Evolutionary conservation across 345 rosid genomes (phyloP), one percentile per base, ranked within the genome.

Genomic region (Lumnitzera racemosa): DNA sequence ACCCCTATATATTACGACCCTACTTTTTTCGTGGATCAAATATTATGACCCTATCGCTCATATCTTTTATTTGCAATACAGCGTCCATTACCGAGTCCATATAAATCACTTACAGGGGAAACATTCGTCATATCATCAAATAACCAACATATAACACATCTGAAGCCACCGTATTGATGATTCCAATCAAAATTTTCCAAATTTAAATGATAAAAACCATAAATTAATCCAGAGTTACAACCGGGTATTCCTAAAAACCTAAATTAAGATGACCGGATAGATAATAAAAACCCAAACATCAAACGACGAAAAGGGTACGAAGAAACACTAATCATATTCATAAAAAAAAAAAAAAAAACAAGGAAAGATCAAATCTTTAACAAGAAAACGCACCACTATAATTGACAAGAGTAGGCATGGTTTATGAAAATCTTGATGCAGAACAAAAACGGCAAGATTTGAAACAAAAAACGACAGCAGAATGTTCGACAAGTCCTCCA

Each of bases 391-490:
- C 63, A 80, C 91, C 88, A 66, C 63, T 50, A 69, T 70, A 77
- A 71, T 85, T 85, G 57, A 85, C 81, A 56, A 85, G 81, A 70
- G 88, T 67, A 67, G 86, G 84, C 91, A 85, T 85, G 81, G 47
- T 64, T 70, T 79, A 69, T 64, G 53, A 63, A 65, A 67, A 20
- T 23, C 61, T 63, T 17, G 23, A 46, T 15, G 51, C 59, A 73
- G 74, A 67, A 46, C 61, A 59, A 23, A 48, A 47, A 36, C 24
- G 24, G 27, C 46, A 0, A 25, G 47, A 24, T 25, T 0, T 1
- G 47, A 47, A 27, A 46, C 46, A 12, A 47, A 13, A 55, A 61
- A n/a, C 49, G 29, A 54, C 49, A 17, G 59, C 57, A 46, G 66
- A 20, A 24, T 15, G 43, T 16, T 49, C 25, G 7, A 36, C 43